Base-by-base conservation (phyloP, 345 rosid species). In the Pugionium cornutum region DNA sequence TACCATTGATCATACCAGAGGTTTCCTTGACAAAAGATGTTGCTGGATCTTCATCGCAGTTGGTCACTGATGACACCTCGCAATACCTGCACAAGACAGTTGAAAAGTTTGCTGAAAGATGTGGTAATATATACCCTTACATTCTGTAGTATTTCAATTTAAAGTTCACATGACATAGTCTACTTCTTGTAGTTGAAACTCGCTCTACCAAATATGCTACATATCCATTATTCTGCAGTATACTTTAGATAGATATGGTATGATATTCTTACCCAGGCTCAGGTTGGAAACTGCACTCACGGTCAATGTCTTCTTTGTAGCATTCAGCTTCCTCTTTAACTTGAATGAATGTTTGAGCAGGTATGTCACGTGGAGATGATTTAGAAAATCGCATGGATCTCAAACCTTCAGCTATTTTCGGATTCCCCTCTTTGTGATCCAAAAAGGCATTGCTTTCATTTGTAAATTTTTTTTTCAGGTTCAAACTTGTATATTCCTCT, bases 21-120 rank as follows among this genome's bases (percentile, higher is more conserved):
- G 86, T 78, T 82, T 88, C 92, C 79, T 75, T 81, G 48, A 86
- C 83, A 64, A 77, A 9, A 40, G 69, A 59, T 65, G 81, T 39
- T 49, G 83, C 90, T 67, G 63, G 79, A 68, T 79, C 92, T 76
- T 81, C 92, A 77, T 62, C 47, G 64, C 70, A 69, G 54, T 70
- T 75, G 43, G 75, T 39, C 53, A 59, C 67, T n/a, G 82, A 66
- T n/a, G 74, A 68, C 63, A 70, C 53, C 62, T 68, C 80, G 26
- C 62, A 79, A 59, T 29, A 80, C 86, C 98, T 87, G 84, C 78
- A 77, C 58, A 66, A 53, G 29, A 33, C n/a, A 60, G 39, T 30
- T 65, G 41, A 58, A 18, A 36, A 30, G 56, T 33, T 49, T 50
- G 6, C 8, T 35, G 1, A 68, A 54, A 42, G 57, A 31, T 49